Conservation (phyloP, 2,329 filamentous ascomycete genomes). For the Arthrinium phaeospermum region DNA sequence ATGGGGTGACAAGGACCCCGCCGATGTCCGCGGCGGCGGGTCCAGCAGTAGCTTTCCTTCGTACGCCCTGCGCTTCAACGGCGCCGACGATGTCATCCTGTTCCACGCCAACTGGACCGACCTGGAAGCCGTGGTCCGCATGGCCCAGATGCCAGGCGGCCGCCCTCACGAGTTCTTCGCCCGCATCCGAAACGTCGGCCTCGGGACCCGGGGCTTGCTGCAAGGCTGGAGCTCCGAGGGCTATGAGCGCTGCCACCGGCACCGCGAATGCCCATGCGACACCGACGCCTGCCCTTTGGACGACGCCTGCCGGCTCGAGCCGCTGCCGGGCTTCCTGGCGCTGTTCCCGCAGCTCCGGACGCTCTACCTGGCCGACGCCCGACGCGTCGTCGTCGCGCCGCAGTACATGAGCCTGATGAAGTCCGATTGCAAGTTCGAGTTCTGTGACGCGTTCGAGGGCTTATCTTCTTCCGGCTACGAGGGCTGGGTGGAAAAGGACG, state of each 20-base stretch:
- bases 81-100: not conserved
- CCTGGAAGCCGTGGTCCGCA: not conserved
- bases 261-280: not conserved
- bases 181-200: not conserved
- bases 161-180: not conserved
- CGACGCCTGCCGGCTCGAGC: not conserved
- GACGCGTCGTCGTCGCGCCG: not conserved
- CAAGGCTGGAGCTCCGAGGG: not conserved
- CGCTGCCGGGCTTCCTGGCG: not conserved
- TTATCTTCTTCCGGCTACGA: too few relatives aligned
- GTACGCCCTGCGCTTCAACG: slow-evolving; percentile 1
- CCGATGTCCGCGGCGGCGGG: not conserved
- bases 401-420: not conserved
- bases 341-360: not conserved
- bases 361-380: not conserved
- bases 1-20: not conserved
- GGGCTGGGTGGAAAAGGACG: not conserved
- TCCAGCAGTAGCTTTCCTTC: not conserved
- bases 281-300: not conserved
- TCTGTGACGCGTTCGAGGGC: not conserved
- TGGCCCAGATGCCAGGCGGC: not conserved
- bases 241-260: not conserved
- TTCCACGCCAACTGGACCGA: not conserved
- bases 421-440: not conserved
- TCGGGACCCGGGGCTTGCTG: not conserved